Percentiles rank a stretch among this genome's conserved stretches.
phyloP scores from a whole-genome alignment of 768 basidiomycete species.

The Lyophyllum shimeji region DNA sequence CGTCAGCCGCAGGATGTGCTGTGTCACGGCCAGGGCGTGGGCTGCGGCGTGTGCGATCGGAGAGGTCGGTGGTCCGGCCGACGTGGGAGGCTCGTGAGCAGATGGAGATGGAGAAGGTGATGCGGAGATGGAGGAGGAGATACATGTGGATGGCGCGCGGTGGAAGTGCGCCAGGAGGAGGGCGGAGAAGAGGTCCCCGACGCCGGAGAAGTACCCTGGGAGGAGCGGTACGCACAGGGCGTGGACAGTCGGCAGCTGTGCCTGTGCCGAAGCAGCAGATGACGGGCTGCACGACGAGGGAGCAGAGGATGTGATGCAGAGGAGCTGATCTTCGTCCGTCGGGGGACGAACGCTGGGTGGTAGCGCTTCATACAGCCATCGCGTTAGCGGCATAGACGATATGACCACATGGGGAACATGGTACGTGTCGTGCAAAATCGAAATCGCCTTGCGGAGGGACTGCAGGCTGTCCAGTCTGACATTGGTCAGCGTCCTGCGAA shows the following conservation, averaged over 20 bases:
- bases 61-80: slow-evolving; percentile 14
- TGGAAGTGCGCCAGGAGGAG: slow-evolving; percentile 77
- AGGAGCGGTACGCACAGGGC: slow-evolving; percentile 75
- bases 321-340: slow-evolving; percentile 48
- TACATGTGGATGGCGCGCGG: background rate
- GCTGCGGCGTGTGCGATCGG: slow-evolving; percentile 62
- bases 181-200: slow-evolving; percentile 95
- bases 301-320: slow-evolving; percentile 76
- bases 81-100: background rate
- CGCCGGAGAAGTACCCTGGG: slow-evolving; percentile 92
- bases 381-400: slow-evolving; percentile 76
- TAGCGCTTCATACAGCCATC: slow-evolving; percentile 58
- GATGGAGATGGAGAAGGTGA: too few species aligned
- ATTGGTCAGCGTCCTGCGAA: slow-evolving; percentile 70
- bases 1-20: slow-evolving; percentile 68
- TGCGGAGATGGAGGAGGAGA: background rate
- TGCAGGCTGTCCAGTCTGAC: slow-evolving; percentile 61
- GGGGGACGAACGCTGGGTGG: slow-evolving; percentile 46
- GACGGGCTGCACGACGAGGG: background rate
- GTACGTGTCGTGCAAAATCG: slow-evolving; percentile 73
- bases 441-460: slow-evolving; percentile 69
- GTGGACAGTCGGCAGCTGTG: slow-evolving; percentile 42
- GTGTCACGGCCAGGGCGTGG: slow-evolving; percentile 71
- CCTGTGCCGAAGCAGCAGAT: background rate
- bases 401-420: slow-evolving; percentile 86